Conservation (phyloP, 768 basidiomycete genomes). For the Russula ochroleuca region DNA sequence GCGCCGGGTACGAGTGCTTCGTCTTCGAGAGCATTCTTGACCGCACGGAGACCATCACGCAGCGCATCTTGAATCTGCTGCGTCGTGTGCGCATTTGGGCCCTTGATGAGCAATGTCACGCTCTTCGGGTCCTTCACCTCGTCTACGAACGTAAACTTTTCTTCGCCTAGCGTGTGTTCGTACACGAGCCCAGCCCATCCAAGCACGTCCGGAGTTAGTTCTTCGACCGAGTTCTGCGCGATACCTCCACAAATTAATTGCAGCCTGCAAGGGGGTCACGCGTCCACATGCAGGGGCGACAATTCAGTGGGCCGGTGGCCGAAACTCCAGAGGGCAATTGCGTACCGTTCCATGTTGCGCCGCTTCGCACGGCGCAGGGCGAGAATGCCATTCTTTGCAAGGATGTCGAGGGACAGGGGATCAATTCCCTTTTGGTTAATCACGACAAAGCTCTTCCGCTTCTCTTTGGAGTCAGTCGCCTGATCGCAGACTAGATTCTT, state of each 20-base stretch:
- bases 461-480: conserved; percentile 75
- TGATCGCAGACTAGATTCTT: conserved; percentile 97
- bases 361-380: conserved; percentile 93
- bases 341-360: conserved; percentile 96
- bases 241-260: conserved; percentile 93
- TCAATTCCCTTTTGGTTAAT: conserved; percentile 99
- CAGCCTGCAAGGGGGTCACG: conserved; percentile 46
- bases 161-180: conserved; percentile 98
- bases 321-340: conserved; percentile 9
- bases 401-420: conserved; percentile 89
- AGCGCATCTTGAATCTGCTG: conserved; percentile 98
- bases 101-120: conserved; percentile 95
- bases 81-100: conserved; percentile 93
- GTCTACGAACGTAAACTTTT: conserved; percentile 97
- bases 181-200: conserved; percentile 99
- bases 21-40: conserved; percentile 97
- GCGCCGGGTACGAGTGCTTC: conserved; percentile 88
- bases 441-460: conserved; percentile 83
- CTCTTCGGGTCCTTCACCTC: conserved; percentile 93
- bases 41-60: conserved; percentile 90
- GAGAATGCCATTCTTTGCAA: conserved; percentile 95
- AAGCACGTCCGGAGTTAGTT: conserved; percentile 83
- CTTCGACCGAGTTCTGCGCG: conserved; percentile 97
- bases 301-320: conserved; percentile 10
- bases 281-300: neutral